Percentiles rank a stretch among this genome's conserved stretches.
These are phyloP conservation scores for Aquilaria sinensis DNA, from an alignment of 345 rosid genomes.

Conservation along the genomic window DNA sequence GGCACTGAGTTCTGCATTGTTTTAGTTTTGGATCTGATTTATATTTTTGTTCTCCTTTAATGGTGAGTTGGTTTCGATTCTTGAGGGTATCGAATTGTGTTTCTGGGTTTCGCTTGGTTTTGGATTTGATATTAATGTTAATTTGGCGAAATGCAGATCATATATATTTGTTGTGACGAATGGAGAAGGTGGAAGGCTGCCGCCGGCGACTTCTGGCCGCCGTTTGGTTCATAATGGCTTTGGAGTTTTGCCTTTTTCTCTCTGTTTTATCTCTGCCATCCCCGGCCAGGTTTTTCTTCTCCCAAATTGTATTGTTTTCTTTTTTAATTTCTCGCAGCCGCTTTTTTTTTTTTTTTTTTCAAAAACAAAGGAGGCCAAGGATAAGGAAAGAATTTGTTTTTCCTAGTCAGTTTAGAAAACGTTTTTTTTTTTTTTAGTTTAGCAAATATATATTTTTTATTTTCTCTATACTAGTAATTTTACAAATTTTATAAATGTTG, in stretches of 20 bases:
- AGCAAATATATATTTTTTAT: no score
- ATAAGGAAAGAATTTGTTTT: neutral
- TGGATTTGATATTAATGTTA: constrained; percentile 5
- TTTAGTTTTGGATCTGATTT: no score
- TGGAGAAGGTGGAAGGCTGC: constrained; percentile 11
- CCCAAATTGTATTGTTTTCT: neutral
- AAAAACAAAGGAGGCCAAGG: neutral
- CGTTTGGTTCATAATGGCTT: neutral
- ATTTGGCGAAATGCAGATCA: no score
- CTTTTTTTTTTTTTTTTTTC: neutral
- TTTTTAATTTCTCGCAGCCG: neutral
- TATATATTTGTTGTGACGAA: neutral
- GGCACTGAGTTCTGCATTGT: no score
- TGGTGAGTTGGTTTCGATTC: neutral
- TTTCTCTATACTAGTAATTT: no score
- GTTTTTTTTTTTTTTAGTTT: no score
- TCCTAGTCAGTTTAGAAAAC: neutral
- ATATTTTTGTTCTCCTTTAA: constrained; percentile 1
- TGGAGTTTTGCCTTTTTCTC: constrained; percentile 7
- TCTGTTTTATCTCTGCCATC: constrained; percentile 12
- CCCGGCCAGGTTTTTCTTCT: constrained; percentile 30
- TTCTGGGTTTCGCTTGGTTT: neutral
- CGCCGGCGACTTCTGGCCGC: neutral
- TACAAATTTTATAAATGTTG: no score
- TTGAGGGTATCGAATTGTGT: neutral